These are phyloP conservation scores for Trifolium fragiferum DNA, from an alignment of 306 rosid genomes.

Conservation along the genomic window DNA sequence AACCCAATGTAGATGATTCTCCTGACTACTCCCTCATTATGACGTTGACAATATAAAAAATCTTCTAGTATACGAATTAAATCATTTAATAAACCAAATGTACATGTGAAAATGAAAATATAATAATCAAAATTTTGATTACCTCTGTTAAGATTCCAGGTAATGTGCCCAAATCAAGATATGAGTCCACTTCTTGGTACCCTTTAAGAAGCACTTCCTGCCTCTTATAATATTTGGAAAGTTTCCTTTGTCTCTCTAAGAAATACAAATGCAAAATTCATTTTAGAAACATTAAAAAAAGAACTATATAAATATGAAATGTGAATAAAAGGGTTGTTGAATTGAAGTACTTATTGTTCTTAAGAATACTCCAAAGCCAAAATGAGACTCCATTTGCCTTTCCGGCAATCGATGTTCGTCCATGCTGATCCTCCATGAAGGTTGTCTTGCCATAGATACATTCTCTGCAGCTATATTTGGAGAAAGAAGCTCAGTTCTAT, in stretches of 20 bases:
- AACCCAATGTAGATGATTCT: too few relatives aligned
- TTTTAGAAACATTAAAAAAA: conserved; percentile 16
- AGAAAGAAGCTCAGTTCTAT: conserved; percentile 75
- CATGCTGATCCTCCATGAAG: conserved; percentile 87
- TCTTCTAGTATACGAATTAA: too few relatives aligned
- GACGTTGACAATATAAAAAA: too few relatives aligned
- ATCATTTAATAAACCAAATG: too few relatives aligned
- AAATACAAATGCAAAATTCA: conserved; percentile 24
- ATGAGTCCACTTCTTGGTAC: conserved; percentile 76
- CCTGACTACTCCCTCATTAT: too few relatives aligned
- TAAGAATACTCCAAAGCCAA: conserved; percentile 58
- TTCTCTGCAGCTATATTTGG: conserved; percentile 54
- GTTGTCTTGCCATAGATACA: conserved; percentile 54
- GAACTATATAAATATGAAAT: not conserved
- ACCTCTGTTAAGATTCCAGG: conserved; percentile 71
- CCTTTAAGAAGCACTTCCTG: conserved; percentile 78
- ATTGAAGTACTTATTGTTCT: conserved; percentile 48
- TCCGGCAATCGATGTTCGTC: conserved; percentile 64
- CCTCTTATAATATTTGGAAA: conserved; percentile 76
- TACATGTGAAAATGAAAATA: not conserved
- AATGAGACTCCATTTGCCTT: conserved; percentile 54
- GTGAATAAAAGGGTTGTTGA: not conserved
- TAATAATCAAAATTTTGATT: not conserved
- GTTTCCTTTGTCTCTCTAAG: conserved; percentile 64
- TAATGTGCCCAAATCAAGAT: conserved; percentile 57